Base-by-base conservation (phyloP, 2,329 filamentous ascomycete genomes). In the Rugonectria rugulosa region DNA sequence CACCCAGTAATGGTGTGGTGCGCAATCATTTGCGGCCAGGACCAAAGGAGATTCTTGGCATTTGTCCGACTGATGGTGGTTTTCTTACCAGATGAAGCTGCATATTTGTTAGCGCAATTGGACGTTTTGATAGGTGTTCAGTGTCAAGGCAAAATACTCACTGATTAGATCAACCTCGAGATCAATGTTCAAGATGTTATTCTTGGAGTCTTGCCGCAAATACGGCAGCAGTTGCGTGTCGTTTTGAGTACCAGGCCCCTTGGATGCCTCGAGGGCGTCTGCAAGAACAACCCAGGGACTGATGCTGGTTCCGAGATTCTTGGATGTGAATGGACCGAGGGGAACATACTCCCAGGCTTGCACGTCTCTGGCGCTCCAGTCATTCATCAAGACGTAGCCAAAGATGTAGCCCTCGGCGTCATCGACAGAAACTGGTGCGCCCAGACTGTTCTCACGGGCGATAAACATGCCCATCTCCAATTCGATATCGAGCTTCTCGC, bases 1-100 rank as follows among this genome's bases (percentile, higher is more conserved):
- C 91, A 95, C 6, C 91, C 91, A 0, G 87, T 89, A 54, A 91
- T 83, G 3, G 88, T 88, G 71, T 95, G 91, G 72, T 95, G 91
- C 0, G 91, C 84, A 27, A 95, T 77, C 90, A 94, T 93, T 70
- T 95, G 91, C 1, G 89, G 83, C 76, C 92, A 95, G 0, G 90
- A 93, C 81, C 87, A 95, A 2, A 94, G 79, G 2, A 95, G 78
- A 45, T 79, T 72, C 17, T 62, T 70, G 1, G 73, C 71, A 43
- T 68, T 75, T 6, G 74, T 75, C 37, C 63, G 66, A 14, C 63
- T 68, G 11, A 77, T 66, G n/a, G 68, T 65, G 2, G 65, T 72
- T 40, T 68, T 73, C 40, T 69, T 61, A 4, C 72, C 73, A 9
- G 60, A 57, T 27, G 68, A 58, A 3, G 73, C 72, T 75, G n/a